Evolutionary conservation across 225 moss, liverwort and hornwort species (phyloP), one percentile per base, ranked within the genome.

Genomic region (Asterella californica): DNA sequence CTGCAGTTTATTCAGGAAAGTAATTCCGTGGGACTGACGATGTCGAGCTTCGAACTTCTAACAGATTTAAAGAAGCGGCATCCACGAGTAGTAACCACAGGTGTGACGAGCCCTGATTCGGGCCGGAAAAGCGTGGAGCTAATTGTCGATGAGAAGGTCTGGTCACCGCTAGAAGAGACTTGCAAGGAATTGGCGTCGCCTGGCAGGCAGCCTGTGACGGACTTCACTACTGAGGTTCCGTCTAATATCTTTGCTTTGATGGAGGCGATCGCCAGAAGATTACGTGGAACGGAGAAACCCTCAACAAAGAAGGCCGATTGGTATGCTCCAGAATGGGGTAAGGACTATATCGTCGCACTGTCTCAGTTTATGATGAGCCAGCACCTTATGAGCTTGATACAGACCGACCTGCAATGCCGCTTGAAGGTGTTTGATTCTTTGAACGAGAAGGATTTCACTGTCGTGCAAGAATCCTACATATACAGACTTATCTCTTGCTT

Each of bases 41-140:
- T 75, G 17, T 57, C 67, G 19, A 83, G 77, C 59, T 86, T 80
- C 78, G 66, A 78, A 36, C 79, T 86, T 25, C 78, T 86, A 1
- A 50, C 54, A 59, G 83, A 80, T 60, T 29, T 86, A 65, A 80
- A 86, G 78, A 80, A 80, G 82, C 80, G 83, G 47, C 80, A 83
- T 47, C 86, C 86, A 6, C 86, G 75, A 74, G 80, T 86, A 42
- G 77, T 77, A 1, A 34, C 74, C 24, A 49, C 1, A 18, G 79
- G 75, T 6, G 69, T 36, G n/a, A 50, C 47, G 15, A 61, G 50
- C 37, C 29, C 33, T 49, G 18, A 65, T 42, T 25, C 78, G 42
- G 67, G 42, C 30, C 15, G 33, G 25, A 74, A 37, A 45, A 22
- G 61, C 10, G 25, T 29, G 34, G 74, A 53, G 62, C 68, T 83